Evolutionary conservation across 129 eudicot species (phyloP).

Genomic region (Glebionis coronaria): DNA sequence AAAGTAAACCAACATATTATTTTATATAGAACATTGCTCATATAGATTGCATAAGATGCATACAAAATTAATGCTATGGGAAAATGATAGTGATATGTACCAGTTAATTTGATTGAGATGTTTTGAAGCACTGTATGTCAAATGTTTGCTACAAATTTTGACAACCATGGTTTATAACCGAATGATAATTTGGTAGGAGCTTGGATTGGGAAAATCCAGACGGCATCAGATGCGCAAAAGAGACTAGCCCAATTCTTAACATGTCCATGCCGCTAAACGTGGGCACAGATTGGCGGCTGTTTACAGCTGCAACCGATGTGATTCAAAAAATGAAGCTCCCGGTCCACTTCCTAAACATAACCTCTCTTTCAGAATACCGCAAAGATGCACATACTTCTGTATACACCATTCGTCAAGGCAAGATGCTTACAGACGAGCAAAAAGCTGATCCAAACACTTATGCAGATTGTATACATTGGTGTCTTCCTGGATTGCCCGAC

Average conservation of each 20-base stretch:
- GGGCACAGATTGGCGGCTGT: conserved; percentile 78
- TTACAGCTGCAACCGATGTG: conserved; percentile 55
- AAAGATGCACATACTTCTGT: conserved; percentile 96
- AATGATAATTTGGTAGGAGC: conserved; percentile 47
- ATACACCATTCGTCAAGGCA: conserved; percentile 84
- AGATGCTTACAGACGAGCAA: conserved; percentile 68
- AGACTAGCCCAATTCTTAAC: conserved; percentile 79
- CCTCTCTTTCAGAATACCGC: conserved; percentile 76
- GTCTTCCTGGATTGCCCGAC: conserved; percentile 95
- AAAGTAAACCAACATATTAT: conserved; percentile 14
- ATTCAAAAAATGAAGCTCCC: conserved; percentile 66
- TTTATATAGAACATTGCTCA: neutral
- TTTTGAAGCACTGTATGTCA: too few relatives aligned
- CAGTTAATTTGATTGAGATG: neutral
- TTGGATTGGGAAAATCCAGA: conserved; percentile 87
- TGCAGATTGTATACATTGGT: conserved; percentile 98
- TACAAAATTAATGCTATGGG: too few relatives aligned
- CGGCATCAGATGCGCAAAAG: conserved; percentile 86
- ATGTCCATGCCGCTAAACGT: conserved; percentile 68
- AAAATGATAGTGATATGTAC: neutral
- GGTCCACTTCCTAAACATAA: conserved; percentile 76
- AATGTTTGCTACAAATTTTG: neutral
- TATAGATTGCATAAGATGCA: too few relatives aligned
- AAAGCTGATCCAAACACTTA: conserved; percentile 69
- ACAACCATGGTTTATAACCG: conserved; percentile 1